Evolutionary conservation across 495 filamentous ascomycete genomes (phyloP).

Genomic region (Pseudoneurospora amorphoporcata): DNA sequence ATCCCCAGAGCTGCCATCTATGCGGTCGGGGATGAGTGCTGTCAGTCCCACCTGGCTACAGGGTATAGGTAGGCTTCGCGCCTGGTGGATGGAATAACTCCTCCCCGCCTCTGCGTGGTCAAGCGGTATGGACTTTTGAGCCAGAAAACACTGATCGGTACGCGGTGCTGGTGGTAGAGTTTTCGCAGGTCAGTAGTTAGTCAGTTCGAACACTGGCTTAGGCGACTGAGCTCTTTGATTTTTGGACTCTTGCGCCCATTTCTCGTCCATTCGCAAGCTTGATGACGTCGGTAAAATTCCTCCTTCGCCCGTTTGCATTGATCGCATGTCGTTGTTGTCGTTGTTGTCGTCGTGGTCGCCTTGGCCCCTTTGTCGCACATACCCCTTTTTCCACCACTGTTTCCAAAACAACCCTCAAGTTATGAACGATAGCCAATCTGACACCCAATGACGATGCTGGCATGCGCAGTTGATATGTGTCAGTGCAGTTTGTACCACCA

Average conservation of each 20-base stretch:
- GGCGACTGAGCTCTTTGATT: not conserved
- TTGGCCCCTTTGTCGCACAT: not conserved
- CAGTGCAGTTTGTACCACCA: not conserved
- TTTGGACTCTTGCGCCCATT: not conserved
- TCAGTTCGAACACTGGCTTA: not conserved
- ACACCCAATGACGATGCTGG: not conserved
- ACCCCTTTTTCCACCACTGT: not conserved
- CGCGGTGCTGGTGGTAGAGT: not conserved
- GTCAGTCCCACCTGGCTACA: not conserved
- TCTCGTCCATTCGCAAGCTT: not conserved
- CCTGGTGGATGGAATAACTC: not conserved
- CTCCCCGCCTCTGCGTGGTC: not conserved
- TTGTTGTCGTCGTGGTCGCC: not conserved
- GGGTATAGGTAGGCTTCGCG: not conserved
- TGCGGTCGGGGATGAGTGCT: not conserved
- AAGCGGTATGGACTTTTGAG: not conserved
- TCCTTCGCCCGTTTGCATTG: not conserved
- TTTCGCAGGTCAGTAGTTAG: not conserved
- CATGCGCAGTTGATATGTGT: not conserved
- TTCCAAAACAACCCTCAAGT: not conserved
- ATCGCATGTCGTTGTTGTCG: not conserved
- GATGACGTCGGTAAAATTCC: not conserved
- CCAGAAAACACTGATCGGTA: not conserved
- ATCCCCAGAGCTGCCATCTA: not conserved
- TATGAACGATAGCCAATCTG: not conserved